Conservation (phyloP, 164 flowering plant species). For the Piper betle region DNA sequence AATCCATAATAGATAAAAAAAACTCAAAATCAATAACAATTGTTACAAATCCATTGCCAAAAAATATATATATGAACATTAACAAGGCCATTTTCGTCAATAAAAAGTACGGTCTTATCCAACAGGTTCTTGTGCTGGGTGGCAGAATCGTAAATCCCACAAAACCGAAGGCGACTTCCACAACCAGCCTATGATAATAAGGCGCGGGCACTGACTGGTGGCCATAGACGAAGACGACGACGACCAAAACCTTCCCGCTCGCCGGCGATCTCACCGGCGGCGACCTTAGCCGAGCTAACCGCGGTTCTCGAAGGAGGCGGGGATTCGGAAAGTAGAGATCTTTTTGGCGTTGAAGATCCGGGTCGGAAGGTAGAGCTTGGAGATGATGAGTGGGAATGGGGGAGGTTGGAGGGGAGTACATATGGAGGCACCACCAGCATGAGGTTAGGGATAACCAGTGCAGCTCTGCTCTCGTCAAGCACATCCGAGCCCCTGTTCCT, state of each 20-base stretch:
- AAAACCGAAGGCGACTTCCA: not conserved
- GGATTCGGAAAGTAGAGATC: not conserved
- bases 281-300: too few relatives aligned
- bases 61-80: too few relatives aligned
- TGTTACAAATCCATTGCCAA: too few relatives aligned
- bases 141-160: not conserved
- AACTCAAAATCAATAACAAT: too few relatives aligned
- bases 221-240: too few relatives aligned
- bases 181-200: not conserved
- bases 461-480: constrained; percentile 43
- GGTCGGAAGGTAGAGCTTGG: not conserved
- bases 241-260: too few relatives aligned
- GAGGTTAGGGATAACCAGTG: constrained; percentile 46
- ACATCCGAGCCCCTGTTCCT: constrained; percentile 56
- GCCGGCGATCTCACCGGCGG: too few relatives aligned
- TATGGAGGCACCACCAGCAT: constrained; percentile 45
- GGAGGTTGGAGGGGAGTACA: constrained; percentile 28
- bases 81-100: not conserved
- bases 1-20: too few relatives aligned
- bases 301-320: too few relatives aligned
- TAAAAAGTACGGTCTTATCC: not conserved
- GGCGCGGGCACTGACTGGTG: not conserved
- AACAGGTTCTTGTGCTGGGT: not conserved
- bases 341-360: not conserved
- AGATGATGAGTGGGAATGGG: not conserved